Conservation (phyloP, 129 eudicot genomes). For the Flaveria ramosissima region DNA sequence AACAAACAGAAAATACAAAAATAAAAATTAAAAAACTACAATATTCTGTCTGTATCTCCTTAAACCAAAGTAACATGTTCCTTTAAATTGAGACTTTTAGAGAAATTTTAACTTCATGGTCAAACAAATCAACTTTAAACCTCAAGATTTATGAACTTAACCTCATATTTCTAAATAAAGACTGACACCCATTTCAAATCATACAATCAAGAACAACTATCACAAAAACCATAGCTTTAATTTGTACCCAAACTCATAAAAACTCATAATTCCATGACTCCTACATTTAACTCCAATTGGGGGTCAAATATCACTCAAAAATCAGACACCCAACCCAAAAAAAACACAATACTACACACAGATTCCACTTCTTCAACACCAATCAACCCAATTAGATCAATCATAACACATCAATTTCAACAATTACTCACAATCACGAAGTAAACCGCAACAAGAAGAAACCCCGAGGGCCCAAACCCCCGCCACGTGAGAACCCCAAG, state of each 20-base stretch:
- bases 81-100: neutral
- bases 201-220: neutral
- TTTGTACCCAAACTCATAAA: neutral
- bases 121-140: conserved; percentile 1
- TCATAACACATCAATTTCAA: neutral
- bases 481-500: conserved; percentile 96
- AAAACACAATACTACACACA: no score
- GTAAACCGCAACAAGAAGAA: conserved; percentile 86
- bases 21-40: no score
- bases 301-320: no score
- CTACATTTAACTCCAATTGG: no score
- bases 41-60: no score
- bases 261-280: neutral
- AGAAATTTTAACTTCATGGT: neutral
- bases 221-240: neutral
- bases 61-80: neutral
- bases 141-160: neutral
- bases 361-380: no score
- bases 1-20: no score
- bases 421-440: conserved; percentile 66
- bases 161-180: neutral
- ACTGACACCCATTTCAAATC: neutral
- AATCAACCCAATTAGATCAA: no score
- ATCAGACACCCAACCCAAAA: no score
- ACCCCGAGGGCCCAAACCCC: conserved; percentile 80